These are phyloP conservation scores for Pseudonitzschia multistriata DNA, from an alignment of 108 stramenopile species.

Conservation along the genomic window DNA sequence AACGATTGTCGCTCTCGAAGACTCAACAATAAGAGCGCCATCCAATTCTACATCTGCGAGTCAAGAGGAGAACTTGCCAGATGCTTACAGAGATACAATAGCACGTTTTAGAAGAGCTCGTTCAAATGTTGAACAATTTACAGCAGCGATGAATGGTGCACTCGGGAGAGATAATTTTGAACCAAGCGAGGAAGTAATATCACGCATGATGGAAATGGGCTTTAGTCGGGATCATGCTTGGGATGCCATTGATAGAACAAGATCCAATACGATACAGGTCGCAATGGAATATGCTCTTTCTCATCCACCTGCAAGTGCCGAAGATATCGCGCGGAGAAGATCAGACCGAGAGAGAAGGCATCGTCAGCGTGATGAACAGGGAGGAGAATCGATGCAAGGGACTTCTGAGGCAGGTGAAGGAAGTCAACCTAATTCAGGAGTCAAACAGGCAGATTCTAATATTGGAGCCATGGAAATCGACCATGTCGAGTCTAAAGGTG, in stretches of 20 bases:
- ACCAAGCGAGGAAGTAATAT: constrained; percentile 75
- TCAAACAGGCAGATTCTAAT: constrained; percentile 2
- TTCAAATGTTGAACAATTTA: neutral
- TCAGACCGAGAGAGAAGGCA: constrained; percentile 31
- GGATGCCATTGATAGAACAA: constrained; percentile 64
- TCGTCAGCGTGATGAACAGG: constrained; percentile 17
- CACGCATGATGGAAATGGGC: constrained; percentile 85
- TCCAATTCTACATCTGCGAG: neutral
- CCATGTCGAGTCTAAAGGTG: neutral
- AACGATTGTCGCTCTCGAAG: constrained; percentile 60
- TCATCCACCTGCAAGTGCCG: constrained; percentile 58
- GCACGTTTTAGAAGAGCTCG: neutral
- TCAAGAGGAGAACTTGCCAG: neutral
- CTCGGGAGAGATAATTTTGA: constrained; percentile 47
- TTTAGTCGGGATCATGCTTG: constrained; percentile 85
- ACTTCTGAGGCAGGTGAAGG: constrained; percentile 1
- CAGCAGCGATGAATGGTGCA: neutral
- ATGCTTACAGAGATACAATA: neutral
- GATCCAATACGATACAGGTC: constrained; percentile 77
- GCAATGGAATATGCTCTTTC: constrained; percentile 90
- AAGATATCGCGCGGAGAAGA: constrained; percentile 33
- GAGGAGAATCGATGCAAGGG: neutral
- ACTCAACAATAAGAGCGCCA: constrained; percentile 38
- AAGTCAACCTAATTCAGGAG: constrained; percentile 10
- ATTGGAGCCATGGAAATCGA: constrained; percentile 23